Evolutionary conservation across 78 protist genomes (phyloP), one percentile per base, ranked within the genome.

Genomic region (Dictyostelium firmibasis): DNA sequence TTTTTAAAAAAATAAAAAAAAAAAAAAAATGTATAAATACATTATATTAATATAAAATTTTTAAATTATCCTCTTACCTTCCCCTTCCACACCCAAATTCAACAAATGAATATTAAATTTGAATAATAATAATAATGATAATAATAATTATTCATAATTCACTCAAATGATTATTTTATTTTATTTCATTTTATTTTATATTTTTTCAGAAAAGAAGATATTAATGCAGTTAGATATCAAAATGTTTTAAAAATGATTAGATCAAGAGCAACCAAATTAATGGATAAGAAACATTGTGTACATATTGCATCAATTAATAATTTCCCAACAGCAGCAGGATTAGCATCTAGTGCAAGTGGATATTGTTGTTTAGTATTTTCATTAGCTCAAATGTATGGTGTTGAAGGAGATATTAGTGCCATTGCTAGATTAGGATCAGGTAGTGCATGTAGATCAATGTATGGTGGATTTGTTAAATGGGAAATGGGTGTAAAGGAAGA

Each of bases 291-390:
- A 36, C 86, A 84, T 81, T 77, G 57, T 72, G 92, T 97, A 53
- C 96, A 95, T 75, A 96, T 99, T 53, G 91, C 57, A 33, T 97
- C 99, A 33, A 76, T 31, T 35, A 99, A 99, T 95, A 96, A 96
- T 96, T 99, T 99, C 89, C 99, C 99, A 64, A 99, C 99, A 18
- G 99, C 99, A 7, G 99, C 99, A 11, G 99, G 99, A 13, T 95
- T 99, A 23, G 99, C 99, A 2, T 98, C 99, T 31, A 98, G 99
- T 0, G 99, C 99, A 18, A 94, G 99, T 35, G 99, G 99, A 8
- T 97, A 92, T 36, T 98, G 98, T 31, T 95, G 97, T 87, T 82
- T 98, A 60, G 99, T 96, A 5, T 84, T 27, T 70, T 85, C 97
- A 7, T 86, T 97, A 29, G 97, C 97, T 18, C 93, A 86, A 50